Base-by-base conservation (phyloP, 2,329 filamentous ascomycete genomes). In the Elsinoe fawcettii region DNA sequence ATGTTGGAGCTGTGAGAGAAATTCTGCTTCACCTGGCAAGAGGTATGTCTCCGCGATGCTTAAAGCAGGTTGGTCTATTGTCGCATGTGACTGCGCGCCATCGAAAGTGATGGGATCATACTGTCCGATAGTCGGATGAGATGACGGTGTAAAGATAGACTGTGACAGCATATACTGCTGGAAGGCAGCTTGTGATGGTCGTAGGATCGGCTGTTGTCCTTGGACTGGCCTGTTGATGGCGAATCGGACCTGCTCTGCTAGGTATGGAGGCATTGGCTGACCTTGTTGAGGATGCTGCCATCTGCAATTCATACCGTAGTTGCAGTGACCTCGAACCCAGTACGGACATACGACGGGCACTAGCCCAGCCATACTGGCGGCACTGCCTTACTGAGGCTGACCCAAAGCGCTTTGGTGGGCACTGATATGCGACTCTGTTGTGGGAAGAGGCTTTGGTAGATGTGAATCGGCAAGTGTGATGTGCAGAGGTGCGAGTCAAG, bases 311-410 rank as follows among this genome's bases (percentile, higher is more conserved):
- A 11, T 23, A 11, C 49, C 49, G 25, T 37, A 53, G 11, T n/a
- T 53, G 32, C 49, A 53, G 34, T 37, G 30, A 25, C 49, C 49
- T 39, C 49, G 37, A 2, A 25, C 30, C 49, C 49, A 53, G 20
- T 53, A 37, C 8, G 49, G 49, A 27, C 49, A 53, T 11, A 34
- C 14, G n/a, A 39, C 32, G 14, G 49, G 49, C 2, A 37, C 49
- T 20, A 12, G n/a, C 9, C 49, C 49, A n/a, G 25, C 25, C 49
- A 53, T 53, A 16, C 14, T 20, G 14, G 32, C 7, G 47, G 25
- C 14, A 8, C 6, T 7, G 39, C 39, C 1, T 43, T 5, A 20
- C 6, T 14, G 22, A 43, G 5, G 18, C 9, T 14, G 41, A 9
- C 12, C 2, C 9, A 9, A 23, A 3, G 22, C 20, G 8, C 23